Evolutionary conservation across 1,284 basidiomycete genomes (phyloP), one percentile per base, ranked within the genome.

Genomic region (Malassezia psittaci): DNA sequence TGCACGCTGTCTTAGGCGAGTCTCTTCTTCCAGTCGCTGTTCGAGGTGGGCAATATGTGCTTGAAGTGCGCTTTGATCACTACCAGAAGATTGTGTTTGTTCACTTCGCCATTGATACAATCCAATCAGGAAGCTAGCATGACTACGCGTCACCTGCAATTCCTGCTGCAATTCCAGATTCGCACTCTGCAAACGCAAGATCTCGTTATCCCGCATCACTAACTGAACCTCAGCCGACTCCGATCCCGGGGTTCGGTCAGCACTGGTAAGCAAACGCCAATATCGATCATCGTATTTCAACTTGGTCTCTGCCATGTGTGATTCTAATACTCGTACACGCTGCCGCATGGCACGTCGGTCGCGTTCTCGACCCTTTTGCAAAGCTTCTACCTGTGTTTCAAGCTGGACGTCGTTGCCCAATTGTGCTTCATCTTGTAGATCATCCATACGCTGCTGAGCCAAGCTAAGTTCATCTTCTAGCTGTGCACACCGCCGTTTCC

Each of bases 291-390:
- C 55, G 51, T 57, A 52, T 39, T 57, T 51, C 19, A 51, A 37
- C 41, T 52, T 52, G 12, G 46, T 45, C 19, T 57, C 55, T 29
- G 45, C 46, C 38, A 57, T 57, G 24, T 57, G 55, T 32, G 55
- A 45, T 32, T 57, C 55, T n/a, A 57, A 42, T 24, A 40, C 55
- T 32, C 55, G 55, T 15, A 57, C 55, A 5, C 50, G 50, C 46
- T 52, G 55, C 38, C 55, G 55, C 55, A 57, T 57, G 13, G 50
- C 51, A 9, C 44, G 35, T 4, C 55, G 44, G 32, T 57, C 55
- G 36, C 34, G 33, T 8, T 57, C 51, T 36, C 51, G 55, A 10
- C 50, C 55, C 8, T 18, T 44, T 19, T 44, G 50, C 19, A 57
- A 29, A 24, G 37, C 39, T 15, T 35, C 16, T 7, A 57, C 21